These are phyloP conservation scores for Lyophyllum atratum DNA, from an alignment of 768 basidiomycete species.

Conservation along the genomic window DNA sequence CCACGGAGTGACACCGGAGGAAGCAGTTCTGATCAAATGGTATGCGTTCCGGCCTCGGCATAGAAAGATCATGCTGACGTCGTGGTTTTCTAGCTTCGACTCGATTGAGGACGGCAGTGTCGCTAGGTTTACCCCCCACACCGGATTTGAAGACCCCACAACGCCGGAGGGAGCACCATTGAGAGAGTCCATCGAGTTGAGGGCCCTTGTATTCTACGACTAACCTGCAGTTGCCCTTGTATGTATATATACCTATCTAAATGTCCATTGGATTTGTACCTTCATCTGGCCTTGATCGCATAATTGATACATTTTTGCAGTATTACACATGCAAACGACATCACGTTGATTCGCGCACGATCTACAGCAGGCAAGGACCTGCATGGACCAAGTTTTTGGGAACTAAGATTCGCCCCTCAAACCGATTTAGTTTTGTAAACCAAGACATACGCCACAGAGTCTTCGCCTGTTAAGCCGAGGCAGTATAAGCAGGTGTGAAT, in stretches of 20 bases:
- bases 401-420: not conserved
- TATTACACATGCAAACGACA: not conserved
- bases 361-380: not conserved
- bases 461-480: conserved; percentile 52
- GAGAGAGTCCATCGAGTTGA: conserved; percentile 62
- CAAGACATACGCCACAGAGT: conserved; percentile 87
- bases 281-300: not conserved
- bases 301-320: not conserved
- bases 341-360: not conserved
- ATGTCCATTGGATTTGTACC: not conserved
- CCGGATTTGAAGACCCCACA: conserved; percentile 57
- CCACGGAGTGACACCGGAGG: conserved; percentile 46
- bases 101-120: conserved; percentile 46
- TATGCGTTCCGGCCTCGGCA: conserved; percentile 12
- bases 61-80: not conserved
- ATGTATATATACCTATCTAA: not conserved
- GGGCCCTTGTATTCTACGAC: conserved; percentile 67
- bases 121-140: conserved; percentile 61
- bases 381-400: not conserved
- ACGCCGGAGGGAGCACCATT: conserved; percentile 50
- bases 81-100: conserved; percentile 13
- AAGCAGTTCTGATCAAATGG: conserved; percentile 57
- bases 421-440: conserved; percentile 69
- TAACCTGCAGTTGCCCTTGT: conserved; percentile 8
- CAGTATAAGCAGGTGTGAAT: not conserved